Evolutionary conservation across 2,329 filamentous ascomycete genomes (phyloP), one percentile per base, ranked within the genome.

Genomic region (Sarocladiaceae sp.): DNA sequence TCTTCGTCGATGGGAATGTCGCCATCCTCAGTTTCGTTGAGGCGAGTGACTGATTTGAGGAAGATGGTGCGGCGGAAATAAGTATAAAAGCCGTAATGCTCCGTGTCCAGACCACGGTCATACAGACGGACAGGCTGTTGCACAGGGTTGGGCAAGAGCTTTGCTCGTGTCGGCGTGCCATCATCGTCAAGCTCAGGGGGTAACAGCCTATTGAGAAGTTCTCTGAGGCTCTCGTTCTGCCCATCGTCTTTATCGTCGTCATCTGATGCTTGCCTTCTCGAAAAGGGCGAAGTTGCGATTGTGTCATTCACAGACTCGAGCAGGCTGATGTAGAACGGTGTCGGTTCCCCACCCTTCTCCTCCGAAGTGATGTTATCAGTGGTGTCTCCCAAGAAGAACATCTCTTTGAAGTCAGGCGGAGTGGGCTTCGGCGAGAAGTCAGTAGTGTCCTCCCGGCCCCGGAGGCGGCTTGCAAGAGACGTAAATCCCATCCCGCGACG

Each of bases 71-170:
- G 89, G 69, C 91, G 85, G 68, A 88, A 97, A 74, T 96, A 95
- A 1, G 82, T 88, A 71, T 96, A 97, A 71, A 97, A 97, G 2
- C 90, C 90, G 67, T 95, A 97, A 69, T 96, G 90, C 66, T 97
- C 93, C 0, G 86, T 86, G 2, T 79, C 72, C 25, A 88, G 75
- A 17, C 88, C 91, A 18, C 91, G 87, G 66, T 97, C 90, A 66
- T 86, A 97, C 1, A 97, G 79, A 2, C 88, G 83, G 12, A 97
- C 75, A 0, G 90, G 93, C 62, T 97, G 94, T 54, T 86, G 82
- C 1, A 76, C 70, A 0, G 87, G 81, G 7, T 80, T 74, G 0
- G 91, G 88, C 42, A 94, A 81, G 56, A 97, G 74, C 10, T 79
- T 79, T 2, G 89, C 88, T 0, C 87, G 73, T 1, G 83, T 83